These are phyloP conservation scores for Vigna reflexopilosa DNA, from an alignment of 306 rosid species.

Conservation along the genomic window DNA sequence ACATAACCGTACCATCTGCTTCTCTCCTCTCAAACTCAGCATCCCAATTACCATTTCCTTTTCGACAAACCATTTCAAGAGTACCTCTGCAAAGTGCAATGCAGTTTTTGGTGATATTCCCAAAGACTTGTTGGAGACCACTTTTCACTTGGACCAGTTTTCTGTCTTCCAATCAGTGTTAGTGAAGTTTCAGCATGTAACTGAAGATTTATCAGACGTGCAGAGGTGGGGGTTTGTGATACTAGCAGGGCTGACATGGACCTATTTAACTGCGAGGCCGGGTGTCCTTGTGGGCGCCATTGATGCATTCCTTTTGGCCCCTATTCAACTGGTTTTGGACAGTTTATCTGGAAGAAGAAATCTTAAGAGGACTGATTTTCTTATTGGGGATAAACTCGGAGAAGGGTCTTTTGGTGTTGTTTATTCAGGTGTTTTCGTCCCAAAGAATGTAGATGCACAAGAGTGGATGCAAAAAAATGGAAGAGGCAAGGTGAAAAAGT, in stretches of 20 bases:
- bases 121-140: constrained; percentile 48
- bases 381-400: constrained; percentile 70
- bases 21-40: constrained; percentile 54
- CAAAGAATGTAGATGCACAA: constrained; percentile 57
- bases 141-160: constrained; percentile 60
- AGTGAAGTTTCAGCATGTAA: constrained; percentile 57
- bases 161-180: constrained; percentile 61
- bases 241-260: constrained; percentile 69
- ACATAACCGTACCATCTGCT: constrained; percentile 44
- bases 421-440: constrained; percentile 69
- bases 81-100: constrained; percentile 50
- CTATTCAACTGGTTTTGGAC: constrained; percentile 69
- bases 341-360: constrained; percentile 67
- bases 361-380: constrained; percentile 64
- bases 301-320: constrained; percentile 82
- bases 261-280: constrained; percentile 83
- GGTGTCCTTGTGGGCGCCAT: constrained; percentile 82
- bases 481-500: constrained; percentile 41
- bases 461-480: constrained; percentile 55
- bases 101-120: constrained; percentile 61
- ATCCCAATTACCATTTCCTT: constrained; percentile 42
- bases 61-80: constrained; percentile 53
- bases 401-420: constrained; percentile 88
- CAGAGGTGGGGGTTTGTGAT: constrained; percentile 69
- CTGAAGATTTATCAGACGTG: constrained; percentile 60